These are phyloP conservation scores for Chlamydomonas sp. DNA, from an alignment of 139 green algal species.

Conservation along the genomic window DNA sequence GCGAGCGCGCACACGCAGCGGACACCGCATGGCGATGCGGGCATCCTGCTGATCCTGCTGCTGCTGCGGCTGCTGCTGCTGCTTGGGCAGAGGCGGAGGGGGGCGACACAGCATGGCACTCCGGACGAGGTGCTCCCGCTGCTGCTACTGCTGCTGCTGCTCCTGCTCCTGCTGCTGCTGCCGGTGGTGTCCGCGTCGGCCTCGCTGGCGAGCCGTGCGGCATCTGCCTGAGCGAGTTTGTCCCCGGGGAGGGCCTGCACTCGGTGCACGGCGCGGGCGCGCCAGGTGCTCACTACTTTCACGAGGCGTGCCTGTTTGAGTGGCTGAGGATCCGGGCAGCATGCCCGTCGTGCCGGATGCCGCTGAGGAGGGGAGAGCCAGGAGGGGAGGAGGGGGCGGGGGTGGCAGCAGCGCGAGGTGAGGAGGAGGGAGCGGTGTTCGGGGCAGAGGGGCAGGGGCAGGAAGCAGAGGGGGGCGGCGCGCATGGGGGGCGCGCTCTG, in stretches of 20 bases:
- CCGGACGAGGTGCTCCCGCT: too few relatives aligned
- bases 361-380: background rate
- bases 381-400: too few relatives aligned
- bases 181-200: background rate
- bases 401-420: background rate
- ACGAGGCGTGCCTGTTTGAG: slow-evolving; percentile 29
- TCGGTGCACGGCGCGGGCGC: slow-evolving; percentile 24
- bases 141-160: too few relatives aligned
- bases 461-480: too few relatives aligned
- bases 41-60: too few relatives aligned
- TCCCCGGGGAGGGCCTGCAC: slow-evolving; percentile 17
- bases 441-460: background rate
- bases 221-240: slow-evolving; percentile 34
- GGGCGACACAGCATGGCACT: too few relatives aligned
- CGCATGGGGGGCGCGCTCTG: too few relatives aligned
- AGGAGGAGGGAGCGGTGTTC: background rate
- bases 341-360: slow-evolving; percentile 21
- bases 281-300: slow-evolving; percentile 38
- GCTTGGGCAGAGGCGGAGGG: too few relatives aligned
- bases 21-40: too few relatives aligned
- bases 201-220: slow-evolving; percentile 18
- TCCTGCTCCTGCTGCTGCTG: too few relatives aligned
- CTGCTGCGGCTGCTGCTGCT: too few relatives aligned
- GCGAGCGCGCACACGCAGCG: too few relatives aligned
- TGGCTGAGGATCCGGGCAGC: slow-evolving; percentile 31